Conservation (phyloP, 208 protist species). For the Trypanosoma brucei region DNA sequence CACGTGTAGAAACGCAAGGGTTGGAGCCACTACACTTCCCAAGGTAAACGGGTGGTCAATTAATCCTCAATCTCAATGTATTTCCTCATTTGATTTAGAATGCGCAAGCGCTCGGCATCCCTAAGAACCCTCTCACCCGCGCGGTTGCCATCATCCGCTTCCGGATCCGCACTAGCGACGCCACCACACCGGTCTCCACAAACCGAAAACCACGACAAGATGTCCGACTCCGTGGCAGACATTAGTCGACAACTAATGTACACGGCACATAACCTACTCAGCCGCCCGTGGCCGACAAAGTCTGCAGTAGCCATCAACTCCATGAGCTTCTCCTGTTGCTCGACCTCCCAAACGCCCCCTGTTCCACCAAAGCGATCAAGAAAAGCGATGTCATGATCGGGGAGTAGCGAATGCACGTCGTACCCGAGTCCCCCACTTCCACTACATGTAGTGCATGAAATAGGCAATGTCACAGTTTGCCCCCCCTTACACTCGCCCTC, state of each 20-base stretch:
- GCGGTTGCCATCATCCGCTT: not conserved
- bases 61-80: slow-evolving; percentile 15
- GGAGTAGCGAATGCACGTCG: slow-evolving; percentile 17
- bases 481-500: not conserved
- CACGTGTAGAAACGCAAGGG: too few species aligned
- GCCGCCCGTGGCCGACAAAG: slow-evolving; percentile 40
- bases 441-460: slow-evolving; percentile 14
- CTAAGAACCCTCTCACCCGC: slow-evolving; percentile 1
- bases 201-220: slow-evolving; percentile 36
- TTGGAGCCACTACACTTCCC: too few species aligned
- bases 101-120: slow-evolving; percentile 17
- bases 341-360: slow-evolving; percentile 1
- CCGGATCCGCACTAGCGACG: not conserved
- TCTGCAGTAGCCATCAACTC: slow-evolving; percentile 57
- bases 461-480: slow-evolving; percentile 6
- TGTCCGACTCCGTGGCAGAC: slow-evolving; percentile 44
- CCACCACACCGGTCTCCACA: not conserved
- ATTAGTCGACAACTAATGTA: slow-evolving; percentile 62
- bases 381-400: slow-evolving; percentile 19
- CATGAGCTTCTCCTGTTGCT: slow-evolving; percentile 34
- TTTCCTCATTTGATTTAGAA: slow-evolving; percentile 18
- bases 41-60: not conserved
- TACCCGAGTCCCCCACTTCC: slow-evolving; percentile 13
- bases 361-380: slow-evolving; percentile 13
- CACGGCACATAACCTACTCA: slow-evolving; percentile 35